Evolutionary conservation across 495 filamentous ascomycete species (phyloP).

Genomic region (Staphylotrichum tortipilum): DNA sequence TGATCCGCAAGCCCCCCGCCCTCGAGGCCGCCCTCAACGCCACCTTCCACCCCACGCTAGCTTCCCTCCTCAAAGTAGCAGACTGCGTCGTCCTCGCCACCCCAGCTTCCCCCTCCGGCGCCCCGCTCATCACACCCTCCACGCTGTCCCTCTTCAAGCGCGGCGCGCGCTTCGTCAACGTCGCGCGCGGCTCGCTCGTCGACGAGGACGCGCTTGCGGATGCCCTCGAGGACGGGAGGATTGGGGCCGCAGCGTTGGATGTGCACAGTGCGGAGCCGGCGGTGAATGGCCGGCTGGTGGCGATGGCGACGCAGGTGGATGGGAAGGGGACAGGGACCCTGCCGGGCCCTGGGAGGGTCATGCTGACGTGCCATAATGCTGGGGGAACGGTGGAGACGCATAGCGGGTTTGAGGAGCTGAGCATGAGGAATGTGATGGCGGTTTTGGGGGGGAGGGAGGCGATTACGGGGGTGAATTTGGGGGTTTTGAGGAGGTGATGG

Average conservation of each 20-base stretch:
- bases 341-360: constrained; percentile 34
- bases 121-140: constrained; percentile 44
- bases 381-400: constrained; percentile 65
- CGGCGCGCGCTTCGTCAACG: constrained; percentile 59
- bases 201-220: constrained; percentile 61
- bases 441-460: constrained; percentile 47
- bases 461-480: constrained; percentile 57
- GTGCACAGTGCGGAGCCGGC: constrained; percentile 56
- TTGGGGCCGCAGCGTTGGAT: constrained; percentile 55
- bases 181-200: constrained; percentile 61
- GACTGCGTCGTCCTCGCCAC: constrained; percentile 65
- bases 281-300: constrained; percentile 39
- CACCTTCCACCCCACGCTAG: constrained; percentile 43
- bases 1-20: constrained; percentile 44
- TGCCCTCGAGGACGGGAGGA: constrained; percentile 47
- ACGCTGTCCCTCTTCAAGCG: constrained; percentile 45
- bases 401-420: constrained; percentile 61
- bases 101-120: constrained; percentile 48
- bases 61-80: constrained; percentile 42
- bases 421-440: constrained; percentile 61
- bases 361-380: constrained; percentile 62
- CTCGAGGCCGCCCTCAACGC: constrained; percentile 40
- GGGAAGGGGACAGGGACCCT: constrained; percentile 3
- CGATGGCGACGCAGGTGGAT: constrained; percentile 26
- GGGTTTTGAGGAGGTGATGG: constrained; percentile 31